These are phyloP conservation scores for Chaetomium globosum DNA, from an alignment of 2,329 filamentous ascomycete species.

Conservation along the genomic window DNA sequence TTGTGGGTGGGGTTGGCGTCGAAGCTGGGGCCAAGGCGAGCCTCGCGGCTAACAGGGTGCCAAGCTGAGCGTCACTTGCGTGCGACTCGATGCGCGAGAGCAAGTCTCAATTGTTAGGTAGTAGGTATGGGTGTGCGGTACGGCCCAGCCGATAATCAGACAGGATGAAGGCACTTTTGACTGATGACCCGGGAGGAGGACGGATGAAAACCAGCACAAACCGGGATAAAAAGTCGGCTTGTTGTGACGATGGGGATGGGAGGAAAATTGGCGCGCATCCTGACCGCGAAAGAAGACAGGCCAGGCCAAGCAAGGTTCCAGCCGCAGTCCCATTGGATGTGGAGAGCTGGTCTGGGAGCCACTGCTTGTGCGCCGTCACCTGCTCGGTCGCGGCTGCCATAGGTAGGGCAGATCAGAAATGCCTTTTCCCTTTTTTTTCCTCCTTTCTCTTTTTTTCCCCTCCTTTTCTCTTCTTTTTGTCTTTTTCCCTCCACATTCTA, in stretches of 20 bases:
- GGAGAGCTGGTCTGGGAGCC: not conserved
- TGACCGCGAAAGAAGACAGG: not conserved
- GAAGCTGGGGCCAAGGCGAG: conserved; percentile 16
- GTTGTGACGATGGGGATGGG: conserved; percentile 2
- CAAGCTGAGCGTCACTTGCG: not conserved
- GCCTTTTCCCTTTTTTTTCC: not conserved
- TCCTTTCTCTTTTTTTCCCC: not conserved
- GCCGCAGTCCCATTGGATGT: not conserved
- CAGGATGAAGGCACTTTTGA: not conserved
- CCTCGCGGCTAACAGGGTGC: conserved; percentile 4
- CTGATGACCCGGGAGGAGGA: not conserved
- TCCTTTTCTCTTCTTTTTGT: not conserved
- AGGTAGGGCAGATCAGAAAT: not conserved
- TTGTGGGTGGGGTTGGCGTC: conserved; percentile 23
- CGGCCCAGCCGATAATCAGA: not conserved
- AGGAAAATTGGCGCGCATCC: conserved; percentile 11
- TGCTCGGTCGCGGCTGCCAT: not conserved
- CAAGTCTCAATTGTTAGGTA: not conserved
- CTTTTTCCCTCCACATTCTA: not conserved
- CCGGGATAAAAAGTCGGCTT: not conserved
- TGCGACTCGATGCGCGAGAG: not conserved
- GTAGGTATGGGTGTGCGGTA: not conserved
- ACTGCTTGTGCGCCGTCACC: not conserved
- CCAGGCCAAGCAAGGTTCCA: not conserved
- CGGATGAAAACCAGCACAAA: not conserved